Percentiles rank a stretch among this genome's conserved stretches.
phyloP scores from a whole-genome alignment of 139 green algal genomes.

The Picochlorum sp. region DNA sequence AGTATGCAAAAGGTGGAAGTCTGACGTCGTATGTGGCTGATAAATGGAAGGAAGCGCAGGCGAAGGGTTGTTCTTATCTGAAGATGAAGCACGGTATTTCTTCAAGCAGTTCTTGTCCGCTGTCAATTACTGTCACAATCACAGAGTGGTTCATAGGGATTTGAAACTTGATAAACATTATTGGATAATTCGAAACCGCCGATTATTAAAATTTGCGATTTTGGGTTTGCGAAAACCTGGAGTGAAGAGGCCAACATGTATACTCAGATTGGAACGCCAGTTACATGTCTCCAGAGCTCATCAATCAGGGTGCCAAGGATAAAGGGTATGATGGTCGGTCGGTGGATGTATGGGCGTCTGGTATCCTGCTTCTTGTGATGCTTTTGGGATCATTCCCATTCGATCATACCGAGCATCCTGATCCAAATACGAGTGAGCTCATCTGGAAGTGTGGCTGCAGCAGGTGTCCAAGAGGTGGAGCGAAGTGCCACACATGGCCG shows the following conservation, averaged over 20 bases:
- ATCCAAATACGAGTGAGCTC: constrained; percentile 61
- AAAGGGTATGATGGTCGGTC: constrained; percentile 46
- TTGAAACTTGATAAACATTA: constrained; percentile 77
- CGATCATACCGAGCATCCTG: constrained; percentile 52
- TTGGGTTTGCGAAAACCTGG: constrained; percentile 63
- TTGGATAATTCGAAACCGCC: constrained; percentile 59
- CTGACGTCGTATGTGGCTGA: constrained; percentile 58
- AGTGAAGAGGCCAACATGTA: constrained; percentile 60
- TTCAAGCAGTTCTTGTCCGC: constrained; percentile 83
- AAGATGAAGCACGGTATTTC: constrained; percentile 81
- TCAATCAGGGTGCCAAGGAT: constrained; percentile 32
- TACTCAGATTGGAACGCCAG: constrained; percentile 72
- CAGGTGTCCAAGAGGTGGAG: constrained; percentile 42
- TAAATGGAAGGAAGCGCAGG: constrained; percentile 53
- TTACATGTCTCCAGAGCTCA: constrained; percentile 79
- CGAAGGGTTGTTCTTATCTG: constrained; percentile 59
- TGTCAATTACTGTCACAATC: constrained; percentile 82
- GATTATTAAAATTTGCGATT: constrained; percentile 75
- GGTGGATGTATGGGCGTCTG: constrained; percentile 68
- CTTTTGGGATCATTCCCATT: constrained; percentile 68
- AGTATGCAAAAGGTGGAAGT: constrained; percentile 47
- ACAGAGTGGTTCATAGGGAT: constrained; percentile 74
- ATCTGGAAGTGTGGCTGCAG: constrained; percentile 54
- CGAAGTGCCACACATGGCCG: constrained; percentile 46
- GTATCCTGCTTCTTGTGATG: constrained; percentile 76